Percentiles rank a stretch among this genome's conserved stretches.
Evolutionary conservation across 2,329 filamentous ascomycete genomes (phyloP).

Genomic region (Lasiodiplodia hormozganensis): DNA sequence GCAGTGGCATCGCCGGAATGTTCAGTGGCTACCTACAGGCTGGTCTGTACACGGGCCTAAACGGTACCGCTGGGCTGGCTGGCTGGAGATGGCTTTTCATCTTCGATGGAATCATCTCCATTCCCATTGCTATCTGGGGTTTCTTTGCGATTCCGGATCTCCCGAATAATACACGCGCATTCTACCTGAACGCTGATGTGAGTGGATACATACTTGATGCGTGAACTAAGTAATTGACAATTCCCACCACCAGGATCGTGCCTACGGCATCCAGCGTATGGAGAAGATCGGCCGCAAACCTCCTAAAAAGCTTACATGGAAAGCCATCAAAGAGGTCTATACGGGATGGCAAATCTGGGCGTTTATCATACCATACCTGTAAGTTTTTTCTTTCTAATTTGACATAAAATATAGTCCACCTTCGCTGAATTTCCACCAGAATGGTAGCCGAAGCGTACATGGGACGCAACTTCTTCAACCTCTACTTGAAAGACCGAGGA

Average conservation of each 20-base stretch:
- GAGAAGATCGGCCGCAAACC: conserved; percentile 21
- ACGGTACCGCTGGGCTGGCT: conserved; percentile 34
- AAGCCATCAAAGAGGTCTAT: conserved; percentile 16
- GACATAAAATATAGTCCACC: background rate
- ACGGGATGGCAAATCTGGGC: conserved; percentile 23
- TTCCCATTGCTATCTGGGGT: conserved; percentile 41
- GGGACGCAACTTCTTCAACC: conserved; percentile 13
- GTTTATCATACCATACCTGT: conserved; percentile 19
- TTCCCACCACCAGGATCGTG: conserved; percentile 3
- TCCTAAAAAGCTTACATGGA: conserved; percentile 21
- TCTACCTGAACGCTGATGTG: conserved; percentile 34
- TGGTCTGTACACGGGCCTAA: conserved; percentile 39
- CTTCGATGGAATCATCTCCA: conserved; percentile 40
- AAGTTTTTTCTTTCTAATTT: background rate
- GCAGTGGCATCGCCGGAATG: conserved; percentile 41
- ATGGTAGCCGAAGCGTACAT: conserved; percentile 20
- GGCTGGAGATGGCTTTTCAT: conserved; percentile 43
- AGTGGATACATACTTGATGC: background rate
- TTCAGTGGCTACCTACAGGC: conserved; percentile 44
- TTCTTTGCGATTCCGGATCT: conserved; percentile 40
- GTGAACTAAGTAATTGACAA: background rate
- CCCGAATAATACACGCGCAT: conserved; percentile 36
- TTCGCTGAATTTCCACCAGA: background rate
- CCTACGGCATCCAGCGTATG: conserved; percentile 17
- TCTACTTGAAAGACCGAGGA: conserved; percentile 24